Conservation (phyloP, 441 rosid genomes). For the Gossypium aridum region DNA sequence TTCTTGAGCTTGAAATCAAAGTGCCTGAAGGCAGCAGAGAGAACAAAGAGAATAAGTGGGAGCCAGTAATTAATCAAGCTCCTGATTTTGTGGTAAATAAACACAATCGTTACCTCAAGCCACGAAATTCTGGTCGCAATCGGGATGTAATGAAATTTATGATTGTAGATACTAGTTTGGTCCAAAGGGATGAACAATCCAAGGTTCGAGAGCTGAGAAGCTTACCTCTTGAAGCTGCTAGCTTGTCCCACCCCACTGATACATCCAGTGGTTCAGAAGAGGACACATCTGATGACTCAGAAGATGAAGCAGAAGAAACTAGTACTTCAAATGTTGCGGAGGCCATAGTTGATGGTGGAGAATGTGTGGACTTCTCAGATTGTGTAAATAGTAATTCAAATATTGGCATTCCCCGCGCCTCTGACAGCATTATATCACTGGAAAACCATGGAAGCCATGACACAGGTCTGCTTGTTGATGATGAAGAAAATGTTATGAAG, state of each 20-base stretch:
- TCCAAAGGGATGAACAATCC: slow-evolving; percentile 22
- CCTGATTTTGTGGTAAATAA: slow-evolving; percentile 5
- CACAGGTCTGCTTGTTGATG: slow-evolving; percentile 16
- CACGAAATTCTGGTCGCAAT: slow-evolving; percentile 32
- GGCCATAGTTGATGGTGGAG: slow-evolving; percentile 17
- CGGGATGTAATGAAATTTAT: slow-evolving; percentile 39
- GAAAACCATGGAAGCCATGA: slow-evolving; percentile 27
- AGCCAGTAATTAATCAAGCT: slow-evolving; percentile 18
- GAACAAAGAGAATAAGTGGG: slow-evolving; percentile 7
- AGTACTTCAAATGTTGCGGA: slow-evolving; percentile 25
- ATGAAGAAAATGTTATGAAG: slow-evolving; percentile 21
- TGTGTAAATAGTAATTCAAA: slow-evolving; percentile 24
- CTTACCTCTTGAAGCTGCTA: slow-evolving; percentile 39
- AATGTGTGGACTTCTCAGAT: slow-evolving; percentile 28
- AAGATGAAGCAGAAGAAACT: slow-evolving; percentile 32
- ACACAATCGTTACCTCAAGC: slow-evolving; percentile 48
- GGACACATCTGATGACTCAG: slow-evolving; percentile 30
- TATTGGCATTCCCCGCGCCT: slow-evolving; percentile 18
- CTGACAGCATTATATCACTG: slow-evolving; percentile 15
- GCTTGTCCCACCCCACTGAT: slow-evolving; percentile 25
- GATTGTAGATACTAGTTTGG: slow-evolving; percentile 58
- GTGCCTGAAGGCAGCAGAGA: neutral
- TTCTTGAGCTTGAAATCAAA: slow-evolving; percentile 12
- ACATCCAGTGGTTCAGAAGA: slow-evolving; percentile 37
- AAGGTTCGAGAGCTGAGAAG: slow-evolving; percentile 48